Evolutionary conservation across 805 yeast species (phyloP).

Genomic region (Candida germanica): DNA sequence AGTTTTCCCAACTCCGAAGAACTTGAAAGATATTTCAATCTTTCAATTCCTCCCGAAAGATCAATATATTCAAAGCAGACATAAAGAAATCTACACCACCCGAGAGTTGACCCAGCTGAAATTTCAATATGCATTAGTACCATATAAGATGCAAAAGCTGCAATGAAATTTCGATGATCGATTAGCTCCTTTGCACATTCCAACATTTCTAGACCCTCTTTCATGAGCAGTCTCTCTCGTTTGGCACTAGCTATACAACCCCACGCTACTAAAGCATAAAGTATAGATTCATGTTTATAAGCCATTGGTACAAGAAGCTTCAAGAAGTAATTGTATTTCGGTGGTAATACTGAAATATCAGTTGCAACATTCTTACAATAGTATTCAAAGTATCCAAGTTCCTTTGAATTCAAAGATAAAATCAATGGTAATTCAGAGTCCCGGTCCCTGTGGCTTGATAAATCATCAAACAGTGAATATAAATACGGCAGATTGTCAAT

Average conservation of each 20-base stretch:
- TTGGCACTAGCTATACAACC: conserved; percentile 39
- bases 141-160: conserved; percentile 23
- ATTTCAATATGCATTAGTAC: conserved; percentile 31
- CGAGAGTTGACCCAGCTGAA: conserved; percentile 28
- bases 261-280: conserved; percentile 59
- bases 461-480: no score
- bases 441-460: neutral
- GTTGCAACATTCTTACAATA: conserved; percentile 48
- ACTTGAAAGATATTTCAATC: conserved; percentile 4
- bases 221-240: neutral
- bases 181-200: neutral
- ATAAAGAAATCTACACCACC: conserved; percentile 11
- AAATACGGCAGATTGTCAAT: no score
- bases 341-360: conserved; percentile 47
- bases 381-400: conserved; percentile 40
- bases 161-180: conserved; percentile 17
- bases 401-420: neutral
- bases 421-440: neutral
- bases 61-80: conserved; percentile 11
- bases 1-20: conserved; percentile 9
- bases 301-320: conserved; percentile 56
- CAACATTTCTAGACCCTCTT: neutral
- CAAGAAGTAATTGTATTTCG: conserved; percentile 48
- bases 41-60: conserved; percentile 12
- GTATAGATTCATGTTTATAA: conserved; percentile 43